These are phyloP conservation scores for Nannochloropsis granulata DNA, from an alignment of 108 stramenopile species.

Conservation along the genomic window DNA sequence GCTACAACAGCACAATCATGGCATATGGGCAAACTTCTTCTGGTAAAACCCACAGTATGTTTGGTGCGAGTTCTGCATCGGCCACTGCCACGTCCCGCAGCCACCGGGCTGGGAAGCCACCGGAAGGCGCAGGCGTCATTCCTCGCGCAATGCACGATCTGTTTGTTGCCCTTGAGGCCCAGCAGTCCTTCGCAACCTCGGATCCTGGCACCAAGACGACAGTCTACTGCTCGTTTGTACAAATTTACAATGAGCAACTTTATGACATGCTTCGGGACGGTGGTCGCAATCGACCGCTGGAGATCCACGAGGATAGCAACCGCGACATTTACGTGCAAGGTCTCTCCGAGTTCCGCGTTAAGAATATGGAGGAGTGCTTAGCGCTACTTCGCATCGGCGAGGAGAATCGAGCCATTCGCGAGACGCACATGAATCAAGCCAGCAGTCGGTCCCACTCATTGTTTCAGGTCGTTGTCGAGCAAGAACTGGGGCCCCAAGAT, in stretches of 20 bases:
- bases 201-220: slow-evolving; percentile 2
- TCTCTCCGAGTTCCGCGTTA: slow-evolving; percentile 57
- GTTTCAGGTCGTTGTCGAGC: slow-evolving; percentile 55
- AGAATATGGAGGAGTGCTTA: slow-evolving; percentile 52
- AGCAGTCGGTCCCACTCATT: slow-evolving; percentile 77
- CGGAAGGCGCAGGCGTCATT: slow-evolving; percentile 46
- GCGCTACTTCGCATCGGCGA: slow-evolving; percentile 58
- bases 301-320: slow-evolving; percentile 11
- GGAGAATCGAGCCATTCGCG: slow-evolving; percentile 63
- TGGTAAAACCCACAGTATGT: slow-evolving; percentile 48
- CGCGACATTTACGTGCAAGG: slow-evolving; percentile 63
- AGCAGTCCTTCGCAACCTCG: not conserved
- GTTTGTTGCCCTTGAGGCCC: not conserved
- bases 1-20: slow-evolving; percentile 42
- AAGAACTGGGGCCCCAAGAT: slow-evolving; percentile 41
- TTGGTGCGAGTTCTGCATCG: slow-evolving; percentile 16
- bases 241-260: slow-evolving; percentile 86
- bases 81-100: not conserved
- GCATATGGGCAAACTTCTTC: slow-evolving; percentile 45
- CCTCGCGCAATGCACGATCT: slow-evolving; percentile 30
- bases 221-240: slow-evolving; percentile 62
- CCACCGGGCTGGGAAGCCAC: not conserved
- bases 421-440: slow-evolving; percentile 81
- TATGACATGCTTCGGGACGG: slow-evolving; percentile 55
- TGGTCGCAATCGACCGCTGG: slow-evolving; percentile 13